Conservation (phyloP, 2,329 filamentous ascomycete species). For the Sphaerulina musiva region DNA sequence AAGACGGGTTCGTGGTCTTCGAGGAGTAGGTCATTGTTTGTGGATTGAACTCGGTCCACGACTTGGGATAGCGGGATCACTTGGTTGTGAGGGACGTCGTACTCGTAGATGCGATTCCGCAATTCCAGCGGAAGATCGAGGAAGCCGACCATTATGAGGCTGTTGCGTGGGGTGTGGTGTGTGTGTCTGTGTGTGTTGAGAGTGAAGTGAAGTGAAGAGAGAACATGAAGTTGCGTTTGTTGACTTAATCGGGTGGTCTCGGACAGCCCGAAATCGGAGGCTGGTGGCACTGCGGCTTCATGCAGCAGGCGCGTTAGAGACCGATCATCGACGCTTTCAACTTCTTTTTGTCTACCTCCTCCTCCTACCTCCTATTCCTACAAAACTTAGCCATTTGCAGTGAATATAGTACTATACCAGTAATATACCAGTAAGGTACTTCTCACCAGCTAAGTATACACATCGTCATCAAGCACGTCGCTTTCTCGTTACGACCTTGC, state of each 20-base stretch:
- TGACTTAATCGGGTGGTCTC: conserved; percentile 1
- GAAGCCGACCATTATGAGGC: conserved; percentile 1
- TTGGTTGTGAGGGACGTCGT: neutral
- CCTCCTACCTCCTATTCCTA: too few species aligned
- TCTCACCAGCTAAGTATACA: neutral
- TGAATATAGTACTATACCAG: too few species aligned
- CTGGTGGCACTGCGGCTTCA: neutral
- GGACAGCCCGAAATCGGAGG: conserved; percentile 2
- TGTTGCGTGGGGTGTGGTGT: neutral
- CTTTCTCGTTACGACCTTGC: conserved; percentile 4
- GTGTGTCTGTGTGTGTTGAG: neutral
- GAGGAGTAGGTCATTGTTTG: neutral
- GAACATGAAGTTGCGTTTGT: neutral
- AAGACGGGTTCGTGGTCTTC: neutral
- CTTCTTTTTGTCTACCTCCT: too few species aligned
- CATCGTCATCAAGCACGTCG: neutral
- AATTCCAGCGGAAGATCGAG: conserved; percentile 1
- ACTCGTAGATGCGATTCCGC: conserved; percentile 4
- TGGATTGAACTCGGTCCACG: neutral
- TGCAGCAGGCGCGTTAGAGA: too few species aligned
- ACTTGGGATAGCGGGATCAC: neutral
- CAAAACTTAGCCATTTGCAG: too few species aligned
- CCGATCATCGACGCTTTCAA: too few species aligned
- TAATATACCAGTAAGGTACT: neutral
- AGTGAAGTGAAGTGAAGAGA: neutral